Percentiles rank a stretch among this genome's conserved stretches.
phyloP scores from a whole-genome alignment of 805 yeast species.

The Pachysolen tannophilus region DNA sequence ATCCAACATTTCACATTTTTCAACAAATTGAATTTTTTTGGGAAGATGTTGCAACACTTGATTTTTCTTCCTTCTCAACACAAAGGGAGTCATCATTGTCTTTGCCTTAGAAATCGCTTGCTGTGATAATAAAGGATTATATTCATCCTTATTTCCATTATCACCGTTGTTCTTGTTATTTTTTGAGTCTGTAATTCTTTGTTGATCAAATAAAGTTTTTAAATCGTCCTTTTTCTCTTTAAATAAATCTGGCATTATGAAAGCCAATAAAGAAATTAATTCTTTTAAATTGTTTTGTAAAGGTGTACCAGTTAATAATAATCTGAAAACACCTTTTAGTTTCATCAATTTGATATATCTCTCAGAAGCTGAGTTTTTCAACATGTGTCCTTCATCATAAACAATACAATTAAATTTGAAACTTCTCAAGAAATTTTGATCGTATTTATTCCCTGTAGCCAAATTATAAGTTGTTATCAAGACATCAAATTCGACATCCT shows the following conservation, averaged over 20 bases:
- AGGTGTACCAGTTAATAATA: constrained; percentile 94
- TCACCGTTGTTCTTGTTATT: constrained; percentile 18
- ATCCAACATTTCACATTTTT: constrained; percentile 54
- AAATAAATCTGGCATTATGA: constrained; percentile 80
- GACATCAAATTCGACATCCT: constrained; percentile 63
- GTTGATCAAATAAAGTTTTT: constrained; percentile 77
- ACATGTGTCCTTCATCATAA: constrained; percentile 96
- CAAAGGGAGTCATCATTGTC: constrained; percentile 98
- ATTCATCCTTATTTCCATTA: constrained; percentile 36
- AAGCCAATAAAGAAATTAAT: constrained; percentile 81
- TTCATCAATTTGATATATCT: constrained; percentile 84
- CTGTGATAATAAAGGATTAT: constrained; percentile 77
- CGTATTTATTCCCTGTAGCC: constrained; percentile 82
- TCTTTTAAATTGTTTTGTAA: constrained; percentile 89
- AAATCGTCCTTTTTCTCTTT: constrained; percentile 76
- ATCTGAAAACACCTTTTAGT: constrained; percentile 73
- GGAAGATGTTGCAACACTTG: constrained; percentile 92
- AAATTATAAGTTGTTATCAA: constrained; percentile 89
- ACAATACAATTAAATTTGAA: constrained; percentile 80
- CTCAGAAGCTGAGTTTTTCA: constrained; percentile 83
- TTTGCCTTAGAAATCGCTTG: constrained; percentile 92
- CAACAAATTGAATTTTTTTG: constrained; percentile 55
- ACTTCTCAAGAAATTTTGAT: constrained; percentile 67
- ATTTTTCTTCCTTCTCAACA: constrained; percentile 81
- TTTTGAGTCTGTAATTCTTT: constrained; percentile 56